A percentile compares a stretch with the other conserved stretches of the same genome.
Evolutionary conservation across 2,329 filamentous ascomycete species (phyloP).

Genomic region (Zymoseptoria tritici): DNA sequence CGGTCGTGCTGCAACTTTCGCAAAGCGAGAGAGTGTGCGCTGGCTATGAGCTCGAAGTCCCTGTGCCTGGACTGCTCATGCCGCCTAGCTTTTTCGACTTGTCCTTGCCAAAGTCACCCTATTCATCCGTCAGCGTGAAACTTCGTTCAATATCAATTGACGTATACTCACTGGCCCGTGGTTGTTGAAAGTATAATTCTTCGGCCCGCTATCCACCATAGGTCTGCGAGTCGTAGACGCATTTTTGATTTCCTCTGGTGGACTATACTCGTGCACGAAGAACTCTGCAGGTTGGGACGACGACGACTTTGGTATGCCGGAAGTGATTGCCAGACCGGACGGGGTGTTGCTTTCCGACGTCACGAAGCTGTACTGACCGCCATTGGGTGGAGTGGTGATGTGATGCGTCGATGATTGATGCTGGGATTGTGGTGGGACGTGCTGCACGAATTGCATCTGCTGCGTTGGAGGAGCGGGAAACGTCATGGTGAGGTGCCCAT

Average conservation of each 20-base stretch:
- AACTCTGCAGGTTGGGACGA: slow-evolving; percentile 28
- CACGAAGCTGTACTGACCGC: slow-evolving; percentile 16
- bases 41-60: slow-evolving; percentile 6
- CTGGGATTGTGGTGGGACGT: slow-evolving; percentile 9
- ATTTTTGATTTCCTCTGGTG: slow-evolving; percentile 35
- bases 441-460: slow-evolving; percentile 18
- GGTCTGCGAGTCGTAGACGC: slow-evolving; percentile 27
- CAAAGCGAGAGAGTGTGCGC: background rate
- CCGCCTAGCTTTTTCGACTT: slow-evolving; percentile 17
- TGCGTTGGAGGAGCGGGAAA: slow-evolving; percentile 18
- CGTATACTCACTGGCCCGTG: slow-evolving; percentile 30
- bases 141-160: slow-evolving; percentile 30
- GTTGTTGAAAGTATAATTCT: slow-evolving; percentile 44
- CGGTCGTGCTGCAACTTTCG: background rate
- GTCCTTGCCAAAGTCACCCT: slow-evolving; percentile 18
- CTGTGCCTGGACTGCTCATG: slow-evolving; percentile 17
- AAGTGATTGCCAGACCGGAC: slow-evolving; percentile 20
- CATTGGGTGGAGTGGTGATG: slow-evolving; percentile 9
- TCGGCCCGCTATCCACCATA: slow-evolving; percentile 29
- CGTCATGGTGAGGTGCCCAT: slow-evolving; percentile 19
- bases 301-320: slow-evolving; percentile 23
- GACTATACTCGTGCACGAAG: slow-evolving; percentile 42
- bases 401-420: slow-evolving; percentile 9
- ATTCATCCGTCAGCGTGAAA: background rate
- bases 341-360: slow-evolving; percentile 7